Evolutionary conservation across 805 yeast species (phyloP).

Genomic region (Komagataella kurtzmanii): DNA sequence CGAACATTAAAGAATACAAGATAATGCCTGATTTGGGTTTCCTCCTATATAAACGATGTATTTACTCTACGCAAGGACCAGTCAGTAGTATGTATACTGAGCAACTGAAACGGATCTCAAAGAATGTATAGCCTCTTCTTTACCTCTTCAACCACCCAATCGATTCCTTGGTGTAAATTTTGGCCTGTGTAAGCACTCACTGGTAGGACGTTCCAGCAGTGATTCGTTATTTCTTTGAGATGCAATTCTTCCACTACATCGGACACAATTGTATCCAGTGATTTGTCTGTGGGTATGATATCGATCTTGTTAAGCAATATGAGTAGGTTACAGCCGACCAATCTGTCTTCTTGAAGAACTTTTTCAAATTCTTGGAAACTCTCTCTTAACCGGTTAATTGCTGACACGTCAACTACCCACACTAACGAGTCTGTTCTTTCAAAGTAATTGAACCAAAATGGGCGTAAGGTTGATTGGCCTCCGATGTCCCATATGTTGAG

Average conservation of each 20-base stretch:
- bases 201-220: conserved; percentile 25
- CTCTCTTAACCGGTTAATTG: conserved; percentile 49
- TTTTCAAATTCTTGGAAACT: conserved; percentile 50
- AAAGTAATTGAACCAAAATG: conserved; percentile 90
- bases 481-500: conserved; percentile 78
- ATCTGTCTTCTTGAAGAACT: conserved; percentile 50
- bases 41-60: neutral
- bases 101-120: neutral
- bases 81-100: neutral
- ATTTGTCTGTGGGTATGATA: conserved; percentile 15
- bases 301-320: conserved; percentile 71
- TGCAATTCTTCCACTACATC: conserved; percentile 13
- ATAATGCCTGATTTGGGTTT: neutral
- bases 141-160: conserved; percentile 29
- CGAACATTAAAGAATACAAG: neutral
- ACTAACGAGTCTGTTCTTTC: conserved; percentile 67
- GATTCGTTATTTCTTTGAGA: conserved; percentile 20
- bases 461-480: conserved; percentile 71
- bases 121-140: conserved; percentile 22
- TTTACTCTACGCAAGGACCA: neutral
- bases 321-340: conserved; percentile 57
- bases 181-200: conserved; percentile 36
- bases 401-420: conserved; percentile 75
- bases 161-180: conserved; percentile 23
- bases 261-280: conserved; percentile 4